Percentiles rank a stretch among this genome's conserved stretches.
phyloP scores from a whole-genome alignment of 148 eudicot species.

The Cornus florida region DNA sequence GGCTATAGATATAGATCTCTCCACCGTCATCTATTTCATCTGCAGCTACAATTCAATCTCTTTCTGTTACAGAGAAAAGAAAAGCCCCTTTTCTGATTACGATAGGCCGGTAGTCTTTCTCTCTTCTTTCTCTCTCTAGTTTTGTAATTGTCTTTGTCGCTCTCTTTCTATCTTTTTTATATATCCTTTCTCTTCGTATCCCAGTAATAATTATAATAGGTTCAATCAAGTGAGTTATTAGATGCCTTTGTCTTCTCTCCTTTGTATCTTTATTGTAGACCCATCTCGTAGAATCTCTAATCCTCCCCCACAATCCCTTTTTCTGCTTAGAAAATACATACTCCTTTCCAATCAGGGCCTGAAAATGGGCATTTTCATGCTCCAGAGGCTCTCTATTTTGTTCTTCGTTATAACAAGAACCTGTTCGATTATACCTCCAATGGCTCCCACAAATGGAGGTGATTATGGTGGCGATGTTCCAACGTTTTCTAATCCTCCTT shows the following conservation, averaged over 20 bases:
- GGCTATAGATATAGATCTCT: too few relatives aligned
- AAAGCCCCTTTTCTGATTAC: neutral
- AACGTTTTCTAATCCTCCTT: slow-evolving; percentile 10
- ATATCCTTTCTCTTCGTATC: neutral
- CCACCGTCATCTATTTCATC: too few relatives aligned
- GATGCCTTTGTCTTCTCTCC: neutral
- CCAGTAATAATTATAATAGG: neutral
- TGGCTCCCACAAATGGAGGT: neutral
- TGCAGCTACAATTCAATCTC: neutral
- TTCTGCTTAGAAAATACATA: neutral
- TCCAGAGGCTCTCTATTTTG: neutral
- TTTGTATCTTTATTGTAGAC: neutral
- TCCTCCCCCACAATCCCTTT: neutral
- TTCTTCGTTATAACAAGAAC: neutral
- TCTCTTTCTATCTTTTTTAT: neutral
- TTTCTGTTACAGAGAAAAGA: neutral
- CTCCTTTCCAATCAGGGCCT: neutral
- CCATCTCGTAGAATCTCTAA: slow-evolving; percentile 12
- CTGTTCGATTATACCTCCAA: neutral
- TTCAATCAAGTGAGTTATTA: neutral
- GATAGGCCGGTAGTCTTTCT: neutral
- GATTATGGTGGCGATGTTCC: neutral
- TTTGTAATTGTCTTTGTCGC: neutral
- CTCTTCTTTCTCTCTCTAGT: too few relatives aligned
- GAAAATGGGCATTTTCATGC: neutral